A percentile compares a stretch with the other conserved stretches of the same genome.
phyloP scores from a whole-genome alignment of 1,139 yeast genomes.

The Sugiyamaella xylanicola region DNA sequence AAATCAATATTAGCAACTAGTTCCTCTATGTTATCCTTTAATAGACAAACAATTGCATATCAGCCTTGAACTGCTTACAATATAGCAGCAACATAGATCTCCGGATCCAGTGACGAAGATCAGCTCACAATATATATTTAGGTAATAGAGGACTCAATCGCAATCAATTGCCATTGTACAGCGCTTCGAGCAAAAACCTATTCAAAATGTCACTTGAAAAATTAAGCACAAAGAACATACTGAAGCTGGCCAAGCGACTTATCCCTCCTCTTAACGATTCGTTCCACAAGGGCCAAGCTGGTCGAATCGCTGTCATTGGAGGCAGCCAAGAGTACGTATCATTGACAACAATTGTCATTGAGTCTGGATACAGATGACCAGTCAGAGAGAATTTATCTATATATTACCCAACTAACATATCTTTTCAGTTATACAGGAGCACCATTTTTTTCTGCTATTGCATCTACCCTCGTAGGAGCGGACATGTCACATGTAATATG shows the following conservation, averaged over 20 bases:
- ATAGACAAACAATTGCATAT: not conserved
- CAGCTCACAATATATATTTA: no score
- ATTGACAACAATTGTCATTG: no score
- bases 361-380: no score
- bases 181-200: no score
- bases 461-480: slow-evolving; percentile 82
- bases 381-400: no score
- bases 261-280: slow-evolving; percentile 75
- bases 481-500: slow-evolving; percentile 89
- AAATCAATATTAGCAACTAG: not conserved
- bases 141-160: not conserved
- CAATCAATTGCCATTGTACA: no score
- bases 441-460: slow-evolving; percentile 85
- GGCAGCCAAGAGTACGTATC: slow-evolving; percentile 75
- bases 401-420: not conserved
- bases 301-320: slow-evolving; percentile 83
- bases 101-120: no score
- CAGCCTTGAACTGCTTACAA: not conserved
- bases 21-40: not conserved
- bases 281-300: slow-evolving; percentile 93
- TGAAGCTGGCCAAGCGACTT: slow-evolving; percentile 48
- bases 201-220: slow-evolving; percentile 17
- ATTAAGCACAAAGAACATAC: slow-evolving; percentile 23
- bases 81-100: no score
- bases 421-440: slow-evolving; percentile 79